Evolutionary conservation across 2,329 filamentous ascomycete genomes (phyloP).

Genomic region (Leptographium galeiforme): DNA sequence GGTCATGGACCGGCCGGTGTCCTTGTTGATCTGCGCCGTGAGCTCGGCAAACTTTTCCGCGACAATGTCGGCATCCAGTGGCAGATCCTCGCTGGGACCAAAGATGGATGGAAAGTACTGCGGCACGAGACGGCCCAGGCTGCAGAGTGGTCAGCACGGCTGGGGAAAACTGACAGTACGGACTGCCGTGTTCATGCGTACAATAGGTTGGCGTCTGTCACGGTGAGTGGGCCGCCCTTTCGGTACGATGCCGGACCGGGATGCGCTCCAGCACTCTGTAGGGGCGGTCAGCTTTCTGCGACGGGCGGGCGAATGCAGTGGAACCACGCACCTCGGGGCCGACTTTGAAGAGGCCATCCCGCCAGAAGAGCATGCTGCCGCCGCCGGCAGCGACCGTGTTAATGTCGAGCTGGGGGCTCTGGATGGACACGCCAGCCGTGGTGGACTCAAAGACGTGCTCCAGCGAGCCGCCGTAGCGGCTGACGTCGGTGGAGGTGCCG

Average conservation of each 20-base stretch:
- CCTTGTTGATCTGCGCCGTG: constrained; percentile 51
- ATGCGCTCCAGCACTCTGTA: constrained; percentile 49
- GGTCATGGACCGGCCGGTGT: constrained; percentile 48
- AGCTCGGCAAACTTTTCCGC: constrained; percentile 80
- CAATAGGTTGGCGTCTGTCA: constrained; percentile 54
- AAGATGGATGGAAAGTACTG: constrained; percentile 58
- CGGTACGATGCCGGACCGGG: constrained; percentile 57
- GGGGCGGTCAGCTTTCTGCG: too few relatives aligned
- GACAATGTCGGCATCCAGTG: constrained; percentile 48
- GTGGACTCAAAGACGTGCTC: constrained; percentile 93
- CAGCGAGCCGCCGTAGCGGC: constrained; percentile 73
- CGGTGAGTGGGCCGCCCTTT: constrained; percentile 51
- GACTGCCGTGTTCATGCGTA: too few relatives aligned
- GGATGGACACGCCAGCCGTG: not conserved
- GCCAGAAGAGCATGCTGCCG: constrained; percentile 51
- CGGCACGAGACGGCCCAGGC: constrained; percentile 36
- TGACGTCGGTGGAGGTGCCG: constrained; percentile 85
- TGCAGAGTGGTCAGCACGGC: too few relatives aligned
- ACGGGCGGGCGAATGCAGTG: too few relatives aligned
- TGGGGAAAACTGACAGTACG: too few relatives aligned
- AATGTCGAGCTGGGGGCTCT: not conserved
- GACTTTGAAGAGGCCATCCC: constrained; percentile 54
- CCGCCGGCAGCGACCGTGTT: constrained; percentile 60
- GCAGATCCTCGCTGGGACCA: constrained; percentile 47
- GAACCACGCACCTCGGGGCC: constrained; percentile 41